Evolutionary conservation across 139 green algal genomes (phyloP).

Genomic region (Chloropicon primus): DNA sequence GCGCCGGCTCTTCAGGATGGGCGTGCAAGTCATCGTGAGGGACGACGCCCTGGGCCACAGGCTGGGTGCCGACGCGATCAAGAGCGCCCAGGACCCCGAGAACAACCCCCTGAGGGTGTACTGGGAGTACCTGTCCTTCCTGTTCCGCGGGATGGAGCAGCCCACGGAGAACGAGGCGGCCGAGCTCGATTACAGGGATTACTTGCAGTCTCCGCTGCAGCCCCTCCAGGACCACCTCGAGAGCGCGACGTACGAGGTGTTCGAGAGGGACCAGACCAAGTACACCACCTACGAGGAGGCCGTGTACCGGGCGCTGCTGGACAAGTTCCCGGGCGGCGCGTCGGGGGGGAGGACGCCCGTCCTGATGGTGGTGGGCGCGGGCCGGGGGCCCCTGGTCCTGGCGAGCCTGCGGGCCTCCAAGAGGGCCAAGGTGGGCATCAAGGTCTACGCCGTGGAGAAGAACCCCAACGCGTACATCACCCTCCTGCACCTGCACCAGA

Average conservation of each 20-base stretch:
- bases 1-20: constrained; percentile 49
- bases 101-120: constrained; percentile 53
- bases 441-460: constrained; percentile 94
- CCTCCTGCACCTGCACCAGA: constrained; percentile 54
- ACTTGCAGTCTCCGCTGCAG: constrained; percentile 69
- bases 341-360: constrained; percentile 12
- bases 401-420: constrained; percentile 23
- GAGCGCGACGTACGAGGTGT: constrained; percentile 88
- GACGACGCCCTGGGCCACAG: constrained; percentile 20
- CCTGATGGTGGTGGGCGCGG: constrained; percentile 89
- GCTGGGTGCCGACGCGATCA: constrained; percentile 22
- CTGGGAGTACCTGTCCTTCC: constrained; percentile 84
- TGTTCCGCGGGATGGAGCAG: constrained; percentile 49
- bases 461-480: constrained; percentile 92
- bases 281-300: constrained; percentile 82
- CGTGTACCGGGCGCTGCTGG: constrained; percentile 46
- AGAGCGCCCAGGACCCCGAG: not conserved
- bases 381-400: constrained; percentile 77
- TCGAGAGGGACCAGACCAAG: constrained; percentile 88
- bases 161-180: constrained; percentile 25
- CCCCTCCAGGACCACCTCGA: constrained; percentile 94
- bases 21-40: constrained; percentile 14
- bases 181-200: constrained; percentile 78
- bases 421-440: constrained; percentile 25
- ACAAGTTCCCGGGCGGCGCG: constrained; percentile 19